Evolutionary conservation across 805 yeast genomes (phyloP).

Genomic region (Suhomyces prunicola): DNA sequence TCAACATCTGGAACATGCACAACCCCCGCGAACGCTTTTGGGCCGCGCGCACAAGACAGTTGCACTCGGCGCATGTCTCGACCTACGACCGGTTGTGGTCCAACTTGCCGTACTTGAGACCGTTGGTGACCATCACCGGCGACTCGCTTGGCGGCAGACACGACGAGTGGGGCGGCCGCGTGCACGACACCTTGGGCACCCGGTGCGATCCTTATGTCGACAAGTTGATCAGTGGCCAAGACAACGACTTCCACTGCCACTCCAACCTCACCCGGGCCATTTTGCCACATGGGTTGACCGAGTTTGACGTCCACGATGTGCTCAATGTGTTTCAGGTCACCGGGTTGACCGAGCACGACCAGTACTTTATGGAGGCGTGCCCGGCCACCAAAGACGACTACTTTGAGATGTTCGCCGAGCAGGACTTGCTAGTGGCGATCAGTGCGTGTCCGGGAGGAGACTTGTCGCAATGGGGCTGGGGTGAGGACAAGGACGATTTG

Average conservation of each 20-base stretch:
- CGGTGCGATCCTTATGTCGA: slow-evolving; percentile 71
- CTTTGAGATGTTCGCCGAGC: slow-evolving; percentile 66
- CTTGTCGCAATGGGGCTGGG: slow-evolving; percentile 69
- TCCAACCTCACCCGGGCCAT: slow-evolving; percentile 61
- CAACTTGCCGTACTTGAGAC: slow-evolving; percentile 61
- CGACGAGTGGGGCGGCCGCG: slow-evolving; percentile 64
- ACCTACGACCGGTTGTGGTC: slow-evolving; percentile 65
- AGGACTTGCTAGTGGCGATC: slow-evolving; percentile 59
- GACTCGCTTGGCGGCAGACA: slow-evolving; percentile 55
- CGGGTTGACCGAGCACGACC: slow-evolving; percentile 62
- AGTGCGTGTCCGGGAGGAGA: slow-evolving; percentile 74
- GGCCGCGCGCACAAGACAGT: slow-evolving; percentile 68
- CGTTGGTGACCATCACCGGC: slow-evolving; percentile 59
- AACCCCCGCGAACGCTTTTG: slow-evolving; percentile 65
- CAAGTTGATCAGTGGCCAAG: slow-evolving; percentile 59
- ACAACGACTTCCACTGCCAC: slow-evolving; percentile 65
- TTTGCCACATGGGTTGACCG: slow-evolving; percentile 58
- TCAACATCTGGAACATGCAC: slow-evolving; percentile 60
- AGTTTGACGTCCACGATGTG: slow-evolving; percentile 66
- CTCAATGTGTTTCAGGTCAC: slow-evolving; percentile 68
- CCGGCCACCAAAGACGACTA: slow-evolving; percentile 60
- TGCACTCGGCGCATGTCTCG: slow-evolving; percentile 61
- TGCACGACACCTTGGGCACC: slow-evolving; percentile 65
- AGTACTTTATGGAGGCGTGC: slow-evolving; percentile 68
- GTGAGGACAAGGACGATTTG: slow-evolving; percentile 48